Percentiles rank a stretch among this genome's conserved stretches.
phyloP scores from a whole-genome alignment of 352 stramenopile genomes.

The Aphanomyces astaci region DNA sequence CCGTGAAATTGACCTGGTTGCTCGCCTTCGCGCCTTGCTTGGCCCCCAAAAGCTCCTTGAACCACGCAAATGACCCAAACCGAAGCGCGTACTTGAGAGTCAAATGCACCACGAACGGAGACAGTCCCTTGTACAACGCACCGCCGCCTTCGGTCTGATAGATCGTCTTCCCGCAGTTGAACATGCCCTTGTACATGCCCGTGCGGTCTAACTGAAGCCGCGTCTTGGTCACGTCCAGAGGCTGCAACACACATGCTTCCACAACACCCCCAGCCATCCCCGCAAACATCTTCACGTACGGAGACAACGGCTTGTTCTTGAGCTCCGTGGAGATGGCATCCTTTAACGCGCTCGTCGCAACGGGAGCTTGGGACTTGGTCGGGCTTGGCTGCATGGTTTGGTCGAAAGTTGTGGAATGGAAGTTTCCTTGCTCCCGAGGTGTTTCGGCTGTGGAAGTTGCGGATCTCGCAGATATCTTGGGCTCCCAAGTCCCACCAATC shows the following conservation, averaged over 20 bases:
- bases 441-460: no score
- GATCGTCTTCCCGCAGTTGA: slow-evolving; percentile 73
- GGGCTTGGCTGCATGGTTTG: neutral
- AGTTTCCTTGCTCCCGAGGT: neutral
- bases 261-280: slow-evolving; percentile 82
- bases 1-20: slow-evolving; percentile 71
- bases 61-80: slow-evolving; percentile 79
- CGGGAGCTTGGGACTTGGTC: neutral
- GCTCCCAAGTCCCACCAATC: neutral
- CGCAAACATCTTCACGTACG: slow-evolving; percentile 80
- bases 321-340: slow-evolving; percentile 63
- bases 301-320: slow-evolving; percentile 56
- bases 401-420: neutral
- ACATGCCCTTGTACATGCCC: slow-evolving; percentile 79
- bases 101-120: slow-evolving; percentile 83
- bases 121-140: slow-evolving; percentile 80
- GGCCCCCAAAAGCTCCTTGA: slow-evolving; percentile 75
- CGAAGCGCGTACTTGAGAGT: slow-evolving; percentile 86
- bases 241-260: slow-evolving; percentile 74
- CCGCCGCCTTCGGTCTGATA: slow-evolving; percentile 63
- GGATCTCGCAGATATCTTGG: neutral
- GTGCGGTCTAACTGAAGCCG: slow-evolving; percentile 66
- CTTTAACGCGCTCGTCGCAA: slow-evolving; percentile 69
- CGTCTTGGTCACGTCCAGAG: slow-evolving; percentile 82
- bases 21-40: slow-evolving; percentile 62